Evolutionary conservation across 1,139 yeast species (phyloP).

Genomic region (Entelexis sorbosivorans): DNA sequence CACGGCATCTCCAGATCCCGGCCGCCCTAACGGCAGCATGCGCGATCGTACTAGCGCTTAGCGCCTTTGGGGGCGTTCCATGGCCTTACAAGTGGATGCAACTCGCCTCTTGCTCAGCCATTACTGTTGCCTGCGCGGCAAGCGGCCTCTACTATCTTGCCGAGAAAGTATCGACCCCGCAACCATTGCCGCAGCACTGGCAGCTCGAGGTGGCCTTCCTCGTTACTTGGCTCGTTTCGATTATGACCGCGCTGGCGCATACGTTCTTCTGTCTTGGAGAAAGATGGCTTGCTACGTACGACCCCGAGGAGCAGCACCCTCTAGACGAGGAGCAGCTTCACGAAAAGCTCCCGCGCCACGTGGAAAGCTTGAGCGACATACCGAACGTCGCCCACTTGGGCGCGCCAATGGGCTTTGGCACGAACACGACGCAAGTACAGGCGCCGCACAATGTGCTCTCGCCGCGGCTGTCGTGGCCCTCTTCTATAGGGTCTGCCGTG

Average conservation of each 20-base stretch:
- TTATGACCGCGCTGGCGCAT: conserved; percentile 1
- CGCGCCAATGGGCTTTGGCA: neutral
- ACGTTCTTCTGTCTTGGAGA: conserved; percentile 16
- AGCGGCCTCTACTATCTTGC: conserved; percentile 20
- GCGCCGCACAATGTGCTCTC: conserved; percentile 6
- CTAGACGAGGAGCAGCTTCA: neutral
- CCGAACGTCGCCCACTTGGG: neutral
- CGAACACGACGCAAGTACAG: neutral
- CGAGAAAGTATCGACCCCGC: conserved; percentile 5
- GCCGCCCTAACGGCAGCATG: conserved; percentile 20
- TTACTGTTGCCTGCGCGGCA: conserved; percentile 12
- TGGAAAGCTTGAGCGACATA: neutral
- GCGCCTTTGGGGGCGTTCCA: conserved; percentile 19
- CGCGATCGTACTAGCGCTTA: neutral
- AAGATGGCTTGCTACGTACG: conserved; percentile 5
- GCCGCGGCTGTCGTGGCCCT: conserved; percentile 16
- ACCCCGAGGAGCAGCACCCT: neutral
- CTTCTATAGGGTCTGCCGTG: conserved; percentile 8
- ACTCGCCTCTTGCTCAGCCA: conserved; percentile 2
- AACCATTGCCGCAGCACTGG: neutral
- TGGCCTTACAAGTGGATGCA: conserved; percentile 16
- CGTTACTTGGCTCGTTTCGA: conserved; percentile 14
- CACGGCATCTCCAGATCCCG: conserved; percentile 16
- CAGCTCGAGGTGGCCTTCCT: conserved; percentile 14
- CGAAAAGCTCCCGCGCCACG: neutral